phyloP scores from a whole-genome alignment of 1,284 basidiomycete species.

The Moniliophthora roreri region DNA sequence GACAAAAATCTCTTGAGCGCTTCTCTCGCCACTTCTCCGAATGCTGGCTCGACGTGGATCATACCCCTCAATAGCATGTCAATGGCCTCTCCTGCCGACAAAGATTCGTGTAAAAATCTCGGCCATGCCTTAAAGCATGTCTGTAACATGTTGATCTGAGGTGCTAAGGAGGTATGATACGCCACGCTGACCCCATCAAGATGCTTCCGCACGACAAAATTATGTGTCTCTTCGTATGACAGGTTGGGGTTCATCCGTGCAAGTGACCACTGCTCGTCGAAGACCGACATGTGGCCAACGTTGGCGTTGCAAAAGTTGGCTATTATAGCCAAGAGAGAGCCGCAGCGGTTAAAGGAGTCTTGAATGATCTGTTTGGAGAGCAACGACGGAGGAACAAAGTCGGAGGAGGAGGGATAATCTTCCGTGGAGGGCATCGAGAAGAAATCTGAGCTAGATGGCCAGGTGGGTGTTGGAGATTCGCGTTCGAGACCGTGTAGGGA shows the following conservation, averaged over 20 bases:
- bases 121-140: constrained; percentile 88
- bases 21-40: constrained; percentile 69
- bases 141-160: constrained; percentile 75
- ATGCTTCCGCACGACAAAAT: constrained; percentile 65
- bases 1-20: constrained; percentile 77
- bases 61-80: constrained; percentile 83
- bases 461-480: constrained; percentile 66
- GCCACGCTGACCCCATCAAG: constrained; percentile 64
- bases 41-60: constrained; percentile 79
- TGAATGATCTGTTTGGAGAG: constrained; percentile 68
- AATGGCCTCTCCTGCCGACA: constrained; percentile 63
- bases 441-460: constrained; percentile 81
- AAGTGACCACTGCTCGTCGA: constrained; percentile 80
- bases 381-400: constrained; percentile 52
- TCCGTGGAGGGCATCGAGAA: constrained; percentile 47
- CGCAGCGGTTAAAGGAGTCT: constrained; percentile 73
- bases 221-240: constrained; percentile 69
- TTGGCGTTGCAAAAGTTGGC: constrained; percentile 65
- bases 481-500: constrained; percentile 74
- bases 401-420: constrained; percentile 75
- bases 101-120: constrained; percentile 63
- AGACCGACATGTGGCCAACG: constrained; percentile 78
- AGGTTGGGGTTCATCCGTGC: constrained; percentile 50
- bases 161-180: constrained; percentile 63
- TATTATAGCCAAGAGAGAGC: constrained; percentile 62